Base-by-base conservation (phyloP, 2,329 filamentous ascomycete genomes). In the Neonectria faginata region DNA sequence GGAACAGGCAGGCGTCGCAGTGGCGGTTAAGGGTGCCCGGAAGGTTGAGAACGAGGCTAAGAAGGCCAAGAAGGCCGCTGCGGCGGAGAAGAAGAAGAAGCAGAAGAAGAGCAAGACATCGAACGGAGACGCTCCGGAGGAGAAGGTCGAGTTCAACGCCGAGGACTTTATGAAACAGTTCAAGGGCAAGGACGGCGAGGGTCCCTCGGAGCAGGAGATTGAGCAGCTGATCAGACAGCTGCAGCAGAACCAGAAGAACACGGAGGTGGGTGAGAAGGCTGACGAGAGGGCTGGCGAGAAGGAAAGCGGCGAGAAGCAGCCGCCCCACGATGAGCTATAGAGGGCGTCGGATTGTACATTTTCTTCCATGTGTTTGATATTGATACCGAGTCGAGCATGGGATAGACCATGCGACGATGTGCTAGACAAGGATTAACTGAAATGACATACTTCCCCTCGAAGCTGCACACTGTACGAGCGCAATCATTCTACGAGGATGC, bases 11-110 rank as follows among this genome's bases (percentile, higher is more conserved):
- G 87, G 88, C 71, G 86, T 91, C 76, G 88, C 93, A 25, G 84
- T 94, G 53, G 85, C 93, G 59, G 87, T 91, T 82, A 91, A 89
- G 82, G 87, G 87, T 60, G 87, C 91, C 72, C 85, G 83, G 70
- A 84, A 84, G 71, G 84, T 85, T 57, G 84, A 85, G 71, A 80
- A 79, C 69, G 78, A 79, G 68, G 81, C 81, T 70, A 83, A 82
- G 66, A 78, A 78, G 67, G 78, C 81, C 60, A 83, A 83, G 74
- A 86, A 86, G 77, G 75, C 76, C 57, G 77, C 80, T 60, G 57
- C 57, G 44, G 68, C 69, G 20, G 64, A 66, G n/a, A 79, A 81
- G 71, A 76, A 74, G 71, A 76, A 75, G 41, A 80, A 81, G 73
- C 73, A 76, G 29, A 81, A 82, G 75, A 76, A 78, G 68, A 72